Evolutionary conservation across 345 rosid genomes (phyloP), one percentile per base, ranked within the genome.

Genomic region (Noccaea bulbosa): DNA sequence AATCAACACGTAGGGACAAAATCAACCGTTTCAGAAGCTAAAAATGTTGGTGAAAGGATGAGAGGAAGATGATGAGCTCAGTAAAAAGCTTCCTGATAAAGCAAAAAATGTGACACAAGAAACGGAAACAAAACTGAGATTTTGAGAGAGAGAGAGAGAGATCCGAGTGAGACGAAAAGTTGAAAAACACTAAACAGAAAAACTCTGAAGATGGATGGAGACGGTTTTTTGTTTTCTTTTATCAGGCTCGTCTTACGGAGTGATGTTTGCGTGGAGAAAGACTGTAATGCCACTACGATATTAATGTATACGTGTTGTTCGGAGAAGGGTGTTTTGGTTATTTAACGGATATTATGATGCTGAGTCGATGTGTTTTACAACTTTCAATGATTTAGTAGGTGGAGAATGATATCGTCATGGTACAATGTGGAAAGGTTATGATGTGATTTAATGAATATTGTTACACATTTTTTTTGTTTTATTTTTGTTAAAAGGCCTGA

Each of bases 1-100:
- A 52, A 24, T 30, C 52, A 53, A 41, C 63, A 55, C 22, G 72
- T 43, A 55, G 54, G 35, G 63, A 33, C 64, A 68, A 68, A 68
- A 55, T 6, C 17, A n/a, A 68, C 63, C 35, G 71, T 66, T 6
- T 2, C 8, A 11, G 8, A 7, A 16, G 4, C 20, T 6, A 0
- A 2, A 45, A 55, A 34, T 38, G 20, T 1, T 1, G 34, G 7
- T 30, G 14, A 40, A 40, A 44, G 20, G 22, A 34, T 48, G 14
- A 49, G 9, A 32, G 3, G 40, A 20, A 7, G 56, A 51, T 11
- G 35, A 33, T n/a, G 17, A 11, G 47, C 47, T 44, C 8, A n/a
- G 8, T 5, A 44, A 44, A 5, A 0, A 5, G 6, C 7, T 16
- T n/a, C 9, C 15, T 20, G 24, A 4, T 0, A 16, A 11, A 11